phyloP scores from a whole-genome alignment of 1,284 basidiomycete species.

The Sporisorium scitamineum region DNA sequence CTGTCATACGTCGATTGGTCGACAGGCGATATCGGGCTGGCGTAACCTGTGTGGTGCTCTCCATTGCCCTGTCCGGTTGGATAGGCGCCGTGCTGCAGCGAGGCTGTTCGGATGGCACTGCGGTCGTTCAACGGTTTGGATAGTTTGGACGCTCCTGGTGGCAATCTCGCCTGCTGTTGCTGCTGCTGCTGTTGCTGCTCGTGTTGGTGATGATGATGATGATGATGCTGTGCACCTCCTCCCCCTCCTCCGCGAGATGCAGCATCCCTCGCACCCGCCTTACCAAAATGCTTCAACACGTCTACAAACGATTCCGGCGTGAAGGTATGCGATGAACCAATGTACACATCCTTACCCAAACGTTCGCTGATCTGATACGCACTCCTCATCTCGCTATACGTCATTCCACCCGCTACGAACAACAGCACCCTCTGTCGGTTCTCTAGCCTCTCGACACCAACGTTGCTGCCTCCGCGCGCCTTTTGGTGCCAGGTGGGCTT shows the following conservation, averaged over 20 bases:
- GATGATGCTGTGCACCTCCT: slow-evolving; percentile 1
- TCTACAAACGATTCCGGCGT: slow-evolving; percentile 88
- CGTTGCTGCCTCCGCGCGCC: slow-evolving; percentile 35
- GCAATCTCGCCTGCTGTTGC: slow-evolving; percentile 10
- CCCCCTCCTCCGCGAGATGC: background rate
- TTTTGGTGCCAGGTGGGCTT: slow-evolving; percentile 64
- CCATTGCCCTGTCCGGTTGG: slow-evolving; percentile 1
- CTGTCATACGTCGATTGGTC: slow-evolving; percentile 34
- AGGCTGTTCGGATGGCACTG: slow-evolving; percentile 40
- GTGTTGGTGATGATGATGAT: slow-evolving; percentile 7
- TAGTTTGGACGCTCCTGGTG: slow-evolving; percentile 34
- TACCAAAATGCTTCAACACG: slow-evolving; percentile 77
- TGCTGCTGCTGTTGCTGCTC: slow-evolving; percentile 7
- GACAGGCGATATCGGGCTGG: background rate
- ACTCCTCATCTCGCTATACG: slow-evolving; percentile 92
- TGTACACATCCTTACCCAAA: slow-evolving; percentile 87
- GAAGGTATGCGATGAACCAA: slow-evolving; percentile 89
- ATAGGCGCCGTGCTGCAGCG: slow-evolving; percentile 29
- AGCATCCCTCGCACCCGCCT: slow-evolving; percentile 42
- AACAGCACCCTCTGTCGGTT: slow-evolving; percentile 85
- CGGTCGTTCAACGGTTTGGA: slow-evolving; percentile 50
- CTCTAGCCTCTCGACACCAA: slow-evolving; percentile 68
- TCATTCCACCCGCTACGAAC: slow-evolving; percentile 95
- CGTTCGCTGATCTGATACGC: slow-evolving; percentile 82
- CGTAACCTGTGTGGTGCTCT: slow-evolving; percentile 15